phyloP scores from a whole-genome alignment of 2,329 filamentous ascomycete species.

The Talaromyces sp. region DNA sequence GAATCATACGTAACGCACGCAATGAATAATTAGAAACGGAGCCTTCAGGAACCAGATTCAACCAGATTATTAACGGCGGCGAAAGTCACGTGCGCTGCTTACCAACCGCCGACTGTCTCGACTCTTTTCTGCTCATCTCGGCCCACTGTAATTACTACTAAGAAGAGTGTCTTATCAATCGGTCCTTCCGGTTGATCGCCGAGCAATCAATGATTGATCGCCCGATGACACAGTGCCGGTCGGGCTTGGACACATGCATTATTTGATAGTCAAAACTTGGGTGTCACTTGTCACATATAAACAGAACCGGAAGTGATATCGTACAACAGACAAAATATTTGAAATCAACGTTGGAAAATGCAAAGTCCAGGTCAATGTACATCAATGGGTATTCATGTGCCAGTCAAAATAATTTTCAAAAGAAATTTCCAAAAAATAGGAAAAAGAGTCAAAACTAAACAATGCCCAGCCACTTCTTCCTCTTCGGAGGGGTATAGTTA shows the following conservation, averaged over 20 bases:
- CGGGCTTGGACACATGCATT: too few species aligned
- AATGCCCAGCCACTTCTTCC: constrained; percentile 29
- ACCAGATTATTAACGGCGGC: too few species aligned
- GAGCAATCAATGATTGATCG: too few species aligned
- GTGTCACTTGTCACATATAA: too few species aligned
- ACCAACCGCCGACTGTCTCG: constrained; percentile 10
- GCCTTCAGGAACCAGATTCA: too few species aligned
- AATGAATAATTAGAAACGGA: neutral
- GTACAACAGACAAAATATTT: too few species aligned
- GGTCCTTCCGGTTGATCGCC: too few species aligned
- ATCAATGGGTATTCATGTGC: neutral
- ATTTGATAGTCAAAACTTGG: too few species aligned
- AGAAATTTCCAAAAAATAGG: neutral
- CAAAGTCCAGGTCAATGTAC: neutral
- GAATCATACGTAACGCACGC: too few species aligned
- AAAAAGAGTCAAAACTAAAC: neutral
- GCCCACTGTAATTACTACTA: too few species aligned
- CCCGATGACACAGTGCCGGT: too few species aligned
- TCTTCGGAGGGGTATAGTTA: constrained; percentile 13
- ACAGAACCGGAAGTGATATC: neutral
- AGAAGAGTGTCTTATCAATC: neutral
- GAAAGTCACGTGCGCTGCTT: constrained; percentile 11
- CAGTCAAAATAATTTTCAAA: neutral
- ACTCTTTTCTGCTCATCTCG: neutral
- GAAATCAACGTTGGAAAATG: neutral